Evolutionary conservation across 2,329 filamentous ascomycete species (phyloP).

Genomic region (Chrysosphaeria jannelii): DNA sequence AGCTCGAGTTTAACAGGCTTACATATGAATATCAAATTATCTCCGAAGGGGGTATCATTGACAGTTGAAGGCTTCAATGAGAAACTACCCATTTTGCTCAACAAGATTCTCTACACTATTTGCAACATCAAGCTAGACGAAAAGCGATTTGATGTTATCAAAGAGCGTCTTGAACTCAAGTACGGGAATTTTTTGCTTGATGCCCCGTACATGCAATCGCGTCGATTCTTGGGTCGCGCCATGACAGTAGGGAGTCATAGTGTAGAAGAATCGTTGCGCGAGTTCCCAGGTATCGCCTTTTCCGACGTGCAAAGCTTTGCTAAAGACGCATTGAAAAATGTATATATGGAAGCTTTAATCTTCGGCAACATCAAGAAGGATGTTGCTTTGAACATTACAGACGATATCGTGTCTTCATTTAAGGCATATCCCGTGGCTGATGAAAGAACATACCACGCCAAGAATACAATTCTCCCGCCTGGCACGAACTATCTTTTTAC

Average conservation of each 20-base stretch:
- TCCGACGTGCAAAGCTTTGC: constrained; percentile 51
- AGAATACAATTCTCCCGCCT: constrained; percentile 48
- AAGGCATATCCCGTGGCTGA: constrained; percentile 47
- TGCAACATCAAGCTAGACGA: constrained; percentile 55
- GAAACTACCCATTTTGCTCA: constrained; percentile 68
- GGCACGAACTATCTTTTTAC: constrained; percentile 66
- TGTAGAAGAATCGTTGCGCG: constrained; percentile 49
- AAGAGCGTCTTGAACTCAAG: constrained; percentile 47
- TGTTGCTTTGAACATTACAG: constrained; percentile 60
- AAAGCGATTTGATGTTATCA: constrained; percentile 77
- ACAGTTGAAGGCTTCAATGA: constrained; percentile 82
- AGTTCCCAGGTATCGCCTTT: constrained; percentile 42
- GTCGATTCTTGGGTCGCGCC: constrained; percentile 56
- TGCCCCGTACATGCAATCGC: constrained; percentile 70
- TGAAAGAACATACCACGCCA: no score
- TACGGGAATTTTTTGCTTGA: constrained; percentile 71
- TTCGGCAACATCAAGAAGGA: constrained; percentile 90
- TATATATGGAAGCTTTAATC: constrained; percentile 63
- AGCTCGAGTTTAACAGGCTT: constrained; percentile 82
- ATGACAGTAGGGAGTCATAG: constrained; percentile 48
- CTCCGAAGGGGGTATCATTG: constrained; percentile 43
- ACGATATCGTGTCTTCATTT: constrained; percentile 50
- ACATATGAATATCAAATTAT: constrained; percentile 47
- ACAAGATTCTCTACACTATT: constrained; percentile 66
- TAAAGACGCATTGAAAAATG: constrained; percentile 49